Evolutionary conservation across 2,329 filamentous ascomycete species (phyloP).

Genomic region (Aciculosporium take): DNA sequence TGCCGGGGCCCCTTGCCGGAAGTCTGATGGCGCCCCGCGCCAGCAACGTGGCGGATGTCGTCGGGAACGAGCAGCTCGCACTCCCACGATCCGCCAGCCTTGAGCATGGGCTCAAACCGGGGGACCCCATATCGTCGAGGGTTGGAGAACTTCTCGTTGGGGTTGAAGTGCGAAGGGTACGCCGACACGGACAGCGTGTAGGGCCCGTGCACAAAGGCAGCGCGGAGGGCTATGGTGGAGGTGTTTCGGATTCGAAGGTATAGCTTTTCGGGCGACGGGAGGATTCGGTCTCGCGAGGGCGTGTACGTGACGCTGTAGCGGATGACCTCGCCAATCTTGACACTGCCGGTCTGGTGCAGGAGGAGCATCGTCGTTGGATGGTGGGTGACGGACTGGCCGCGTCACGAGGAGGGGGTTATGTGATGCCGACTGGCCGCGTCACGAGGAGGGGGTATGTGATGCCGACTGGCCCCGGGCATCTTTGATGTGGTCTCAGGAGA

Average conservation of each 20-base stretch:
- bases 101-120: slow-evolving; percentile 91
- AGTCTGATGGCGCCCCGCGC: slow-evolving; percentile 27
- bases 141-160: slow-evolving; percentile 61
- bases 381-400: too few relatives aligned
- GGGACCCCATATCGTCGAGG: slow-evolving; percentile 61
- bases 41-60: slow-evolving; percentile 53
- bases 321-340: slow-evolving; percentile 89
- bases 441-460: not conserved
- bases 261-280: slow-evolving; percentile 69
- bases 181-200: slow-evolving; percentile 82
- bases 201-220: slow-evolving; percentile 90
- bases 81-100: slow-evolving; percentile 79
- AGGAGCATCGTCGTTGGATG: slow-evolving; percentile 58
- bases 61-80: slow-evolving; percentile 70
- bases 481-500: not conserved
- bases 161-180: slow-evolving; percentile 71
- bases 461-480: too few relatives aligned
- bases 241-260: slow-evolving; percentile 86
- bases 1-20: slow-evolving; percentile 32
- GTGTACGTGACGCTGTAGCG: slow-evolving; percentile 89
- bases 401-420: not conserved
- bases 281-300: slow-evolving; percentile 73
- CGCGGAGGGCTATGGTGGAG: slow-evolving; percentile 76
- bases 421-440: not conserved
- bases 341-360: slow-evolving; percentile 76